Base-by-base conservation (phyloP, 2,329 filamentous ascomycete genomes). In the Xylariaceae sp. region DNA sequence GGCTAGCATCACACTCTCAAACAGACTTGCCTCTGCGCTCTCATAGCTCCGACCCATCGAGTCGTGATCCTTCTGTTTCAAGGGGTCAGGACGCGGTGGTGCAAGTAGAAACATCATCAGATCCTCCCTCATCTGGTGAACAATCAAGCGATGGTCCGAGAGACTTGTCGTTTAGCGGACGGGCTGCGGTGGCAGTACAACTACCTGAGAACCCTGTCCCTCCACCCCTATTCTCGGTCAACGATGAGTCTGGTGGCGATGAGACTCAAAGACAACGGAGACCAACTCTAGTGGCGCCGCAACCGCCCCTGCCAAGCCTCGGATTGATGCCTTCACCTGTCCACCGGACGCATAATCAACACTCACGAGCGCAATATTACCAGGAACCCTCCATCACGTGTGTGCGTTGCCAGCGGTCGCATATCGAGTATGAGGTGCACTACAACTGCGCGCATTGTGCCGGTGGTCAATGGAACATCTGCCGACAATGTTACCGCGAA, bases 381-480 rank as follows among this genome's bases (percentile, higher is more conserved):
- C 73, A 77, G 1, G 90, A 95, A 68, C 90, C 92, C 0, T 85
- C 84, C 1, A 83, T 96, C 54, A 80, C 78, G 7, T 97, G 93
- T 71, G 82, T 85, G 44, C 79, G 83, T 8, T 97, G 93, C 71
- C 76, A 79, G 17, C 88, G 82, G 63, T 68, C 78, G 4, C 83
- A 92, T 61, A 92, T 97, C 44, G 88, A 96, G 71, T 91, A 96
- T 66, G 85, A 90, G 7, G 76, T 96, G 1, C 90, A 97, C 73
- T 96, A 93, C 74, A 89, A 89, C 70, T 97, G 93, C 73, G 73
- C 76, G 1, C 78, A 79, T 53, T 97, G 93, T 72, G 78, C 82
- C 13, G 76, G 80, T 4, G 90, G 90, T 0, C 78, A 83, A 51
- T 96, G 88, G 79, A 88, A 92, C 70, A 78, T 97, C 9, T 97